Percentiles rank a stretch among this genome's conserved stretches.
Evolutionary conservation across 179 eudicot genomes (phyloP).

Genomic region (Heliamphora pulchella): DNA sequence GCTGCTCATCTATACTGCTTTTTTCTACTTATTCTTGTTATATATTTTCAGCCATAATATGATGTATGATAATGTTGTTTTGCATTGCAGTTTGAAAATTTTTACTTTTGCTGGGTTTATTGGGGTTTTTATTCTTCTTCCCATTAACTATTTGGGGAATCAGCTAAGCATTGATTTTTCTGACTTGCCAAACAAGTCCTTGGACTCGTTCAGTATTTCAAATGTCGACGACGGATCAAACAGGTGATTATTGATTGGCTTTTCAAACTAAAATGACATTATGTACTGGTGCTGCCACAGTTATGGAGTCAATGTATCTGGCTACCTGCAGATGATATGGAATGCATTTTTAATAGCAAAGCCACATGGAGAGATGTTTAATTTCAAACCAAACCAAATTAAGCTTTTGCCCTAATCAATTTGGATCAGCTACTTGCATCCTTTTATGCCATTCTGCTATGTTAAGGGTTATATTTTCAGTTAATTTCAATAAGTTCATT

Average conservation of each 20-base stretch:
- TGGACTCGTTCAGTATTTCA: conserved; percentile 82
- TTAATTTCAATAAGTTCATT: no score
- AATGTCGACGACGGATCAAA: conserved; percentile 81
- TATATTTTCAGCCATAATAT: conserved; percentile 5
- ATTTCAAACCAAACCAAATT: no score
- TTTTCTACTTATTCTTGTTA: neutral
- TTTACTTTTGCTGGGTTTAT: conserved; percentile 58
- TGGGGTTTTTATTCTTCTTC: conserved; percentile 79
- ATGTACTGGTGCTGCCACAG: conserved; percentile 3
- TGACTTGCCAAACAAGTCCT: conserved; percentile 49
- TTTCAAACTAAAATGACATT: neutral
- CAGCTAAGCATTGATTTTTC: conserved; percentile 59
- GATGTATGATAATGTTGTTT: conserved; percentile 2
- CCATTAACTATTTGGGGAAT: conserved; percentile 67
- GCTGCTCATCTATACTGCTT: neutral
- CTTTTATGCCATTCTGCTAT: neutral
- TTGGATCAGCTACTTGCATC: neutral
- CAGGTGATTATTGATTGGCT: conserved; percentile 37
- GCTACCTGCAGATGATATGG: neutral
- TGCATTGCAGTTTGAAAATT: conserved; percentile 57
- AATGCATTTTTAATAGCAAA: neutral
- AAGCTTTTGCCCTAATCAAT: no score
- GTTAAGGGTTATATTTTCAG: no score
- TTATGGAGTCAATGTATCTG: neutral
- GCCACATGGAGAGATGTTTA: neutral